Conservation (phyloP, 768 basidiomycete genomes). For the Boletus coccyginus region DNA sequence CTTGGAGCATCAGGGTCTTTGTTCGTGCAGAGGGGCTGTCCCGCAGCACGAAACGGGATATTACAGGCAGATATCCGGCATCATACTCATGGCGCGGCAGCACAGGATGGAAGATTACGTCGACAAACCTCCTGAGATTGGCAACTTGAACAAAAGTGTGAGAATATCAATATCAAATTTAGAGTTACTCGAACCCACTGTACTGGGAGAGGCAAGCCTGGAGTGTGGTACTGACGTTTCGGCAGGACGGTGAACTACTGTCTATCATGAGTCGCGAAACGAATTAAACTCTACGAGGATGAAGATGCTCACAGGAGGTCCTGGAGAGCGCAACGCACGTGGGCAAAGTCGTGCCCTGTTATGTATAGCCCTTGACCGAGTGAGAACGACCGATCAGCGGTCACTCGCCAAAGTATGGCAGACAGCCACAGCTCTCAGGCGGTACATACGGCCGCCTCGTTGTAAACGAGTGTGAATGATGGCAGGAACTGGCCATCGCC, state of each 20-base stretch:
- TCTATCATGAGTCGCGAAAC: constrained; percentile 4
- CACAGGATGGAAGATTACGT: not conserved
- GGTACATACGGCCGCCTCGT: not conserved
- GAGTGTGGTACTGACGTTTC: constrained; percentile 8
- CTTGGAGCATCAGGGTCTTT: not conserved
- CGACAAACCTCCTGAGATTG: constrained; percentile 8
- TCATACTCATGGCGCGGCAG: not conserved
- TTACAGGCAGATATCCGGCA: not conserved
- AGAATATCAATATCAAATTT: constrained; percentile 9
- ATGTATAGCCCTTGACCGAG: constrained; percentile 8
- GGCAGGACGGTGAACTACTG: not conserved
- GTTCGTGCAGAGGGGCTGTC: not conserved
- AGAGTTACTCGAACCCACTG: not conserved
- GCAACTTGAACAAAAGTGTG: constrained; percentile 20
- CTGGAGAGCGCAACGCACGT: not conserved
- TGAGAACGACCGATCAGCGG: constrained; percentile 1
- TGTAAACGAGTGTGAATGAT: constrained; percentile 1
- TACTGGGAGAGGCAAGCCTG: not conserved
- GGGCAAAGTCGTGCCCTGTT: constrained; percentile 7
- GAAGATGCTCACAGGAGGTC: constrained; percentile 19
- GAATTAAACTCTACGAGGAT: constrained; percentile 11
- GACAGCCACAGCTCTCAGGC: constrained; percentile 1
- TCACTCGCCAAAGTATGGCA: constrained; percentile 3
- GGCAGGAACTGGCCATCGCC: not conserved
- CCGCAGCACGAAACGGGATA: constrained; percentile 2